These are phyloP conservation scores for Chenopodium suecicum DNA, from an alignment of 148 eudicot species.

Conservation along the genomic window DNA sequence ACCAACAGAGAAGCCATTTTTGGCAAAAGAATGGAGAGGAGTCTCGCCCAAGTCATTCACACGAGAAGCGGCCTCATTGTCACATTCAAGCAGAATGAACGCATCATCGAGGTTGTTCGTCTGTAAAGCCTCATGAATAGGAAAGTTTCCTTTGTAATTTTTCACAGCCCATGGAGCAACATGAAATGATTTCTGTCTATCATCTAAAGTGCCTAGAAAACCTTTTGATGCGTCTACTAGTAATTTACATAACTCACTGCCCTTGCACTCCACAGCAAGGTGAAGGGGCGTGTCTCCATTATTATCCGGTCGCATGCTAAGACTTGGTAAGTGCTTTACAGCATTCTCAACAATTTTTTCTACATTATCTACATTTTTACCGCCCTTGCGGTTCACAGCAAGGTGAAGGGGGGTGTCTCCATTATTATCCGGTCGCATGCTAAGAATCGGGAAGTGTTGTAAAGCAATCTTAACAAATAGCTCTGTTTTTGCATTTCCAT, in stretches of 20 bases:
- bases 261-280: slow-evolving; percentile 15
- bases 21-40: slow-evolving; percentile 18
- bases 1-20: neutral
- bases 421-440: no score
- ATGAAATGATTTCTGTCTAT: neutral
- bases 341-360: no score
- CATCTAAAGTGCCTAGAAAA: neutral
- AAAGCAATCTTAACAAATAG: neutral
- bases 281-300: slow-evolving; percentile 26
- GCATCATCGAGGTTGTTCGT: neutral
- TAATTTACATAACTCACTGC: neutral
- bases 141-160: slow-evolving; percentile 1
- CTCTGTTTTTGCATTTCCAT: neutral
- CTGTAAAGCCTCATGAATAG: slow-evolving; percentile 21
- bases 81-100: neutral
- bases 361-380: no score
- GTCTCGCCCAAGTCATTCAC: slow-evolving; percentile 21
- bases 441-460: no score
- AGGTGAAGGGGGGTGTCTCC: no score
- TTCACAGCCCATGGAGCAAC: slow-evolving; percentile 5
- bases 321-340: slow-evolving; percentile 14
- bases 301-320: slow-evolving; percentile 5
- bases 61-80: neutral
- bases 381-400: no score
- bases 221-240: neutral